These are phyloP conservation scores for Mrakia blollopis DNA, from an alignment of 768 basidiomycete genomes.

Conservation along the genomic window DNA sequence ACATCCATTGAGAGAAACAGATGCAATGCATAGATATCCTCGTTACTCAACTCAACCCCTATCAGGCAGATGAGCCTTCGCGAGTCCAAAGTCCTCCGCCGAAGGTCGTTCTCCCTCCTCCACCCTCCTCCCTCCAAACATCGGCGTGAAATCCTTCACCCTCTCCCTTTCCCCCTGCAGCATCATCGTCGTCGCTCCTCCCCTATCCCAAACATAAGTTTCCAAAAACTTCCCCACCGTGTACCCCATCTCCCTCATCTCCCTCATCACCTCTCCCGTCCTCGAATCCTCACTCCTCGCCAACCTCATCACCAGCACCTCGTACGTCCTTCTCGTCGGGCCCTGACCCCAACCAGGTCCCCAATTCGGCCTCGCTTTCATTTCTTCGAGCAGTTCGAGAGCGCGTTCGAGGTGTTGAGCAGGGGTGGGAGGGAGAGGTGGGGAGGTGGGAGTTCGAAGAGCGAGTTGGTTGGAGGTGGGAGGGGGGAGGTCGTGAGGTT, in stretches of 20 bases:
- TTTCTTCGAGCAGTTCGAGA: background rate
- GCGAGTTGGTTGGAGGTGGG: background rate
- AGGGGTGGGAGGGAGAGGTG: background rate
- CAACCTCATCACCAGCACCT: constrained; percentile 6
- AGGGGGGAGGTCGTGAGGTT: background rate
- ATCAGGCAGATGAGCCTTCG: background rate
- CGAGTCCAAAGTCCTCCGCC: background rate
- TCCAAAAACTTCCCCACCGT: background rate
- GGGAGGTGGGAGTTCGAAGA: background rate
- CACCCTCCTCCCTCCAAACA: background rate
- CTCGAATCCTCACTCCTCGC: background rate
- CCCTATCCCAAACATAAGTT: background rate
- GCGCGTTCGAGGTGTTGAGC: too few relatives aligned
- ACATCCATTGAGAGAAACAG: too few relatives aligned
- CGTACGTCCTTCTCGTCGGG: constrained; percentile 11
- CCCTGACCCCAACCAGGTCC: background rate
- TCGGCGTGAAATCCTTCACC: background rate
- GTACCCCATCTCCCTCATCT: constrained; percentile 12
- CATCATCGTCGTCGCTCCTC: background rate
- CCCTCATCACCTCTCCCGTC: background rate
- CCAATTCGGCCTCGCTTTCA: background rate
- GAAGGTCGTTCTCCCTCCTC: too few relatives aligned
- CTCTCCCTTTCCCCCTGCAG: background rate
- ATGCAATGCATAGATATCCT: too few relatives aligned
- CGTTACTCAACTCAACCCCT: background rate